These are phyloP conservation scores for Microsporum canis DNA, from an alignment of 2,329 filamentous ascomycete genomes.

Conservation along the genomic window DNA sequence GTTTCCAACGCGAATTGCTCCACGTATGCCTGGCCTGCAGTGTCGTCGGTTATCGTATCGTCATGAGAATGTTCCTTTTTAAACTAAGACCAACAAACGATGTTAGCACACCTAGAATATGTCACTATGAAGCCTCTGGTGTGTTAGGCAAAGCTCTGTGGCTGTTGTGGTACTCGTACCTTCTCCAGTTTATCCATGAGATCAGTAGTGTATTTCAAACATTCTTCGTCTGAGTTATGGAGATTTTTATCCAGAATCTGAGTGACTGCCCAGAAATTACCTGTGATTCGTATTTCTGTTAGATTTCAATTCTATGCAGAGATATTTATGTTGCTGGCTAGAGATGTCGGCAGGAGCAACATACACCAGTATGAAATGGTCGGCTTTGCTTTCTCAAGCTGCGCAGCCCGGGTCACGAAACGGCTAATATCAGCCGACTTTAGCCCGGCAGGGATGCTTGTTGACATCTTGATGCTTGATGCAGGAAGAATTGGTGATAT, in stretches of 20 bases:
- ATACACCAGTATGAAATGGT: conserved; percentile 92
- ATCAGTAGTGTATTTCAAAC: conserved; percentile 64
- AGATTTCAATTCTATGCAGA: not conserved
- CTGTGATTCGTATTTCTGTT: conserved; percentile 34
- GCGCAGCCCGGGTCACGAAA: conserved; percentile 70
- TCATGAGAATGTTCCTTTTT: conserved; percentile 64
- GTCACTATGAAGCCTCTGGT: too few species aligned
- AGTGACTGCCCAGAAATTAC: conserved; percentile 85
- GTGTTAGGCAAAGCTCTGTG: not conserved
- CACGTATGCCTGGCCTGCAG: conserved; percentile 78
- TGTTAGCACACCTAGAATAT: not conserved
- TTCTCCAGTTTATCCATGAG: conserved; percentile 88
- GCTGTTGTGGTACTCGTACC: conserved; percentile 32
- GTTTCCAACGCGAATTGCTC: conserved; percentile 89
- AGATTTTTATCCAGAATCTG: conserved; percentile 74
- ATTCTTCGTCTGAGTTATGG: conserved; percentile 66
- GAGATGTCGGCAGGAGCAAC: conserved; percentile 26
- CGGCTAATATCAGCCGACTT: conserved; percentile 72
- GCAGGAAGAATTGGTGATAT: not conserved
- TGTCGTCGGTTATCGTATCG: conserved; percentile 74
- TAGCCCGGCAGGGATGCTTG: conserved; percentile 57
- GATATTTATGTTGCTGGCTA: not conserved
- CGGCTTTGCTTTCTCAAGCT: conserved; percentile 75
- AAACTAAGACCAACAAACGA: conserved; percentile 35
- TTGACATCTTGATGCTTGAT: conserved; percentile 50